A percentile compares a stretch with the other conserved stretches of the same genome.
Evolutionary conservation across 2,329 filamentous ascomycete genomes (phyloP).

Genomic region (Sarocladiaceae sp.): DNA sequence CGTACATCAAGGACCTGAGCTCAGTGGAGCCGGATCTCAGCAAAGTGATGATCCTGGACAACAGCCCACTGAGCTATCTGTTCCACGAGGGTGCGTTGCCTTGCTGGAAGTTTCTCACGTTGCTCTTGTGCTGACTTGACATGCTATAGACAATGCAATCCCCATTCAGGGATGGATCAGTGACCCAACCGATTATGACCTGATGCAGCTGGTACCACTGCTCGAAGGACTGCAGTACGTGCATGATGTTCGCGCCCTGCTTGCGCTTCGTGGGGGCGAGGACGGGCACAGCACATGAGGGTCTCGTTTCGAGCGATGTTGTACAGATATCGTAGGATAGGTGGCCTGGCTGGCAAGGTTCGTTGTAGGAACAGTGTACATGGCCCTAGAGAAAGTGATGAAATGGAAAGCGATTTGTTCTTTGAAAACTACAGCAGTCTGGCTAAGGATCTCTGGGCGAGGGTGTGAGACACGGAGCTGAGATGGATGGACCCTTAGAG

Average conservation of each 20-base stretch:
- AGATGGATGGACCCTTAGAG: slow-evolving; percentile 1
- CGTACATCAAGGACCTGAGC: slow-evolving; percentile 96
- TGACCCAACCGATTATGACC: slow-evolving; percentile 92
- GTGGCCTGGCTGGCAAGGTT: neutral
- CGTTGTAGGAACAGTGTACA: slow-evolving; percentile 5
- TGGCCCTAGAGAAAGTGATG: neutral
- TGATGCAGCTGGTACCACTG: slow-evolving; percentile 86
- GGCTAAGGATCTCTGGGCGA: neutral
- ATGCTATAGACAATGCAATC: slow-evolving; percentile 80
- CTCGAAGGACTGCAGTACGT: slow-evolving; percentile 94
- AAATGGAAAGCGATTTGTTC: slow-evolving; percentile 7
- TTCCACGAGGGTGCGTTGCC: slow-evolving; percentile 96
- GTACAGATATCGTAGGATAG: slow-evolving; percentile 3
- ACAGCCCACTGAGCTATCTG: slow-evolving; percentile 95
- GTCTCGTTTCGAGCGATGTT: neutral
- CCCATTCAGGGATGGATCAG: slow-evolving; percentile 99
- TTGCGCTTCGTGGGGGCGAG: slow-evolving; percentile 85
- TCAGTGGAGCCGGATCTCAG: slow-evolving; percentile 94
- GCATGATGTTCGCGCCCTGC: slow-evolving; percentile 84
- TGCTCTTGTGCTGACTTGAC: slow-evolving; percentile 8
- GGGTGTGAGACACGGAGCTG: neutral
- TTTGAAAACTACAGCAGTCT: no score
- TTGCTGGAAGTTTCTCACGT: neutral
- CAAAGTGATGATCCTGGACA: slow-evolving; percentile 98
- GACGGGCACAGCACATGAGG: slow-evolving; percentile 52